A percentile compares a stretch with the other conserved stretches of the same genome.
Conservation (phyloP, 495 filamentous ascomycete species). For the Neurospora sp. region DNA sequence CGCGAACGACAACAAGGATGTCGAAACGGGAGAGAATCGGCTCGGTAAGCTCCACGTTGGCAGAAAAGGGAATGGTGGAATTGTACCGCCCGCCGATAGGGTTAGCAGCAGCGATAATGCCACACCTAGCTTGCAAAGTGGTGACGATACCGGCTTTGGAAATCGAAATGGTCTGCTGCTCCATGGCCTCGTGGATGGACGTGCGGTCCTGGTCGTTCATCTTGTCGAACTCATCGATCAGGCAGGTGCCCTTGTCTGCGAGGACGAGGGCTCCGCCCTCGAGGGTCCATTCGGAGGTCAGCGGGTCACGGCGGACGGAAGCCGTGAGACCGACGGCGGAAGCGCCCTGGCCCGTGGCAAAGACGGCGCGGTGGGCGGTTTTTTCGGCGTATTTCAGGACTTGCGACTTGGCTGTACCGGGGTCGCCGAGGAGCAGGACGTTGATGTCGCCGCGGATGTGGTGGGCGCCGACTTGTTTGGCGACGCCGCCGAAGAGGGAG, state of each 20-base stretch:
- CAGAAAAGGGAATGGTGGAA: constrained; percentile 83
- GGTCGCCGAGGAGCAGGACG: constrained; percentile 91
- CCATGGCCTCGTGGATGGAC: constrained; percentile 99
- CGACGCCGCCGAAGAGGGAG: constrained; percentile 90
- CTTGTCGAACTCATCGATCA: constrained; percentile 99
- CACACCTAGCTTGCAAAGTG: constrained; percentile 93
- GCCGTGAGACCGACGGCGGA: constrained; percentile 97
- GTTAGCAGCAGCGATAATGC: constrained; percentile 94
- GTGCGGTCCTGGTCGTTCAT: constrained; percentile 99
- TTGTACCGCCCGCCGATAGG: constrained; percentile 96
- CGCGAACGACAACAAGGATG: constrained; percentile 92
- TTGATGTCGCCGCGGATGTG: constrained; percentile 97
- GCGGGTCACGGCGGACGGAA: constrained; percentile 86
- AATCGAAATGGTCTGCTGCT: constrained; percentile 99
- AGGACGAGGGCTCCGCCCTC: constrained; percentile 95
- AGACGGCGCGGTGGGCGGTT: constrained; percentile 93
- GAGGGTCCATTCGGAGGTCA: constrained; percentile 96
- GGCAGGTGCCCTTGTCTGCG: constrained; percentile 87
- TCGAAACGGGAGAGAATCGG: constrained; percentile 98
- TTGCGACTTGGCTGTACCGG: constrained; percentile 97
- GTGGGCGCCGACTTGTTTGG: constrained; percentile 83
- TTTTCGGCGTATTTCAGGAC: constrained; percentile 97
- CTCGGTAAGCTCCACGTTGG: constrained; percentile 96
- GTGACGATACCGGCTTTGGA: constrained; percentile 99
- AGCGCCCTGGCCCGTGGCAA: constrained; percentile 96